A percentile compares a stretch with the other conserved stretches of the same genome.
Evolutionary conservation across 768 basidiomycete genomes (phyloP).

Genomic region (Termitomyces sp.): DNA sequence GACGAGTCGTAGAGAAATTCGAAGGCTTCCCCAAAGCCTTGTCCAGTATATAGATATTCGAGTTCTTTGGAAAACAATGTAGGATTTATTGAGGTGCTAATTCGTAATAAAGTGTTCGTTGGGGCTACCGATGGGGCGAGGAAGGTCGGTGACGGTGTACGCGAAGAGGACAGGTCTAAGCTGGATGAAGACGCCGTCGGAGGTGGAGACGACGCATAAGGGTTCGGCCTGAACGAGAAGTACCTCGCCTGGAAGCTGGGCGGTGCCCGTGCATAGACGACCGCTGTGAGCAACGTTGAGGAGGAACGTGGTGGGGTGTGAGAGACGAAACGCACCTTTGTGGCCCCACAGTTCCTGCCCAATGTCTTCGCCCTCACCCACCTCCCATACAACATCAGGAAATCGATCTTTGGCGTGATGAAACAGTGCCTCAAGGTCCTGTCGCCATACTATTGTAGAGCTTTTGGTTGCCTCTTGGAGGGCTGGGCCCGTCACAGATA

Average conservation of each 20-base stretch:
- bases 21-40: constrained; percentile 83
- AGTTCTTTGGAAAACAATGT: constrained; percentile 85
- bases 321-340: constrained; percentile 60
- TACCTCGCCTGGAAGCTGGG: constrained; percentile 88
- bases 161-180: constrained; percentile 38
- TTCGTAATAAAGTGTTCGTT: constrained; percentile 47
- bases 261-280: constrained; percentile 92
- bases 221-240: constrained; percentile 68
- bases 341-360: constrained; percentile 83
- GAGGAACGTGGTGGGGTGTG: not conserved
- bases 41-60: constrained; percentile 92
- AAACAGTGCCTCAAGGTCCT: constrained; percentile 75
- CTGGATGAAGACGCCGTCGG: constrained; percentile 62
- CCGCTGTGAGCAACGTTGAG: constrained; percentile 36
- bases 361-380: constrained; percentile 44
- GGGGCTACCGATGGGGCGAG: constrained; percentile 39
- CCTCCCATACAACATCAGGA: constrained; percentile 95
- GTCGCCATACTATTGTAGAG: constrained; percentile 74
- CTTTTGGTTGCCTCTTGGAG: constrained; percentile 61
- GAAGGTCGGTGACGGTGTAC: constrained; percentile 32
- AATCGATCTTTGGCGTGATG: constrained; percentile 85
- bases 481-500: constrained; percentile 27
- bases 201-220: constrained; percentile 38
- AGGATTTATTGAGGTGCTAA: constrained; percentile 67
- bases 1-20: constrained; percentile 79